Percentiles rank a stretch among this genome's conserved stretches.
Conservation (phyloP, 257 asterid genomes). For the Lithospermum erythrorhizon region DNA sequence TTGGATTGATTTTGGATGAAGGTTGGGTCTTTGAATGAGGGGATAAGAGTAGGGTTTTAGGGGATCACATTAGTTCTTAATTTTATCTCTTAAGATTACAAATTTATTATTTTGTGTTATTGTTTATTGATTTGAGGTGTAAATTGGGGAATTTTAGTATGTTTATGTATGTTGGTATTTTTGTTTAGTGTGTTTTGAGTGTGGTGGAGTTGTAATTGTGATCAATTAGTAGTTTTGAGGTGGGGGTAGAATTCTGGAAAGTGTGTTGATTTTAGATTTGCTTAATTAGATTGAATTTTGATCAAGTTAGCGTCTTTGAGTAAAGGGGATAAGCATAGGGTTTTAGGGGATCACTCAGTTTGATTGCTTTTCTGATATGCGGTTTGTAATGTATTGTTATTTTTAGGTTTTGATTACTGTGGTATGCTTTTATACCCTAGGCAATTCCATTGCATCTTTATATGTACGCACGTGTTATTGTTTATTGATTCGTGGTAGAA, state of each 20-base stretch:
- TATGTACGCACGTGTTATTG: too few species aligned
- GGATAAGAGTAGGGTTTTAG: background rate
- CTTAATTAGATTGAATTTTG: background rate
- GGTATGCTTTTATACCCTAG: too few species aligned
- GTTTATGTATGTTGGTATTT: too few species aligned
- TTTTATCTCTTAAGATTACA: too few species aligned
- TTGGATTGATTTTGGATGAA: background rate
- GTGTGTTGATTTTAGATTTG: background rate
- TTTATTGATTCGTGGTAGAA: too few species aligned
- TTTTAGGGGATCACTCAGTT: background rate
- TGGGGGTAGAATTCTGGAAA: background rate
- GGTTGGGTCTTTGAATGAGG: background rate
- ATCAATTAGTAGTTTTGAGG: slow-evolving; percentile 63
- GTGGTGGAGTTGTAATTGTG: slow-evolving; percentile 21
- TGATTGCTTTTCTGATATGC: too few species aligned
- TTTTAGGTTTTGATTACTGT: too few species aligned
- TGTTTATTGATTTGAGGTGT: too few species aligned
- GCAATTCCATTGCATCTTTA: too few species aligned
- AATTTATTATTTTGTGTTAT: too few species aligned
- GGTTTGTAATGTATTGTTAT: too few species aligned
- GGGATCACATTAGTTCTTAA: background rate
- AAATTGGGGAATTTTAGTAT: too few species aligned
- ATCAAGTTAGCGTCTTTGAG: background rate
- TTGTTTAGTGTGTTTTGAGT: background rate
- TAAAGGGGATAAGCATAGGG: background rate